Evolutionary conservation across 192 early-diverging fungal species (phyloP).

Genomic region (Backusella sp.): DNA sequence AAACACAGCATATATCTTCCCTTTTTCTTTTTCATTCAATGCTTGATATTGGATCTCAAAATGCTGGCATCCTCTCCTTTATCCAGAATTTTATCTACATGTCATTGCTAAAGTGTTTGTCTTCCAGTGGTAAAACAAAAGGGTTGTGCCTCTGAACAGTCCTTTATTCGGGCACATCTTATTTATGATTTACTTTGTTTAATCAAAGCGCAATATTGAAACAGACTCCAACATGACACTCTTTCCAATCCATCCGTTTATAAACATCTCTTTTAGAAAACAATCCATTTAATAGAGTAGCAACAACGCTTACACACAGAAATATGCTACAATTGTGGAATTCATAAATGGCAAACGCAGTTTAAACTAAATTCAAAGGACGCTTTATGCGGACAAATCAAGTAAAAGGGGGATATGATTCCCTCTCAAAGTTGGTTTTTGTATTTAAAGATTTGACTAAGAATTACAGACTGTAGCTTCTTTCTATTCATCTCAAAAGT

Average conservation of each 20-base stretch:
- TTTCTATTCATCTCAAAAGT: no score
- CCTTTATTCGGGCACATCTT: not conserved
- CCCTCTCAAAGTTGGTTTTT: not conserved
- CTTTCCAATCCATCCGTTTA: not conserved
- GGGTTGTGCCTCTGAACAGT: not conserved
- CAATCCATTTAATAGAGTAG: no score
- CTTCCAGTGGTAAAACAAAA: not conserved
- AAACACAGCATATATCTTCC: not conserved
- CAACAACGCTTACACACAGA: no score
- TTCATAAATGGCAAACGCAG: not conserved
- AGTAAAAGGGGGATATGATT: not conserved
- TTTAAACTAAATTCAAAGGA: not conserved
- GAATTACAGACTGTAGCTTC: no score
- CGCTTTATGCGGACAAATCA: not conserved
- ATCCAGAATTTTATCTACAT: not conserved
- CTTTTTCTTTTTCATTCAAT: not conserved
- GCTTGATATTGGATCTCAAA: not conserved
- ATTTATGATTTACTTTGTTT: not conserved
- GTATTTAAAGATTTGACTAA: no score
- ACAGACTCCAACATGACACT: not conserved
- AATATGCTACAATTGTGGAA: not conserved
- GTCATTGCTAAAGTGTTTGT: not conserved
- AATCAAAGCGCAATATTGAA: not conserved
- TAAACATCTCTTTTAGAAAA: not conserved
- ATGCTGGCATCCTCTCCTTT: not conserved